Evolutionary conservation across 192 early-diverging fungal species (phyloP).

Genomic region (Backusella sp.): DNA sequence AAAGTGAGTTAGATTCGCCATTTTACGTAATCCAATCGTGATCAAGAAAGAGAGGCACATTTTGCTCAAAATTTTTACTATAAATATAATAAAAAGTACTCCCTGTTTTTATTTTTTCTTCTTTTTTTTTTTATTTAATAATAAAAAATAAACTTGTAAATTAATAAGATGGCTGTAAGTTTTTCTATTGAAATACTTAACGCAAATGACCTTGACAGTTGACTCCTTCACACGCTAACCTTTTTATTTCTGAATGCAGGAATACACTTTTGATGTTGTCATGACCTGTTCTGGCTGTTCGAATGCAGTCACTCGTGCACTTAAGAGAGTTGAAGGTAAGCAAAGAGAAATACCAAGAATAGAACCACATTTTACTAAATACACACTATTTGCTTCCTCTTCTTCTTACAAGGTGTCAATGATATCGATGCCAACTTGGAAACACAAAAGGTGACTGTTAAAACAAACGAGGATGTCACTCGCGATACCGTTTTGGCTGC

Average conservation of each 20-base stretch:
- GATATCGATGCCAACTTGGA: background rate
- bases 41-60: background rate
- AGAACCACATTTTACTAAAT: too few relatives aligned
- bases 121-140: background rate
- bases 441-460: conserved; percentile 7
- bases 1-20: background rate
- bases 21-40: background rate
- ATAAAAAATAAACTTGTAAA: background rate
- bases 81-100: background rate
- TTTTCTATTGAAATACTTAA: background rate
- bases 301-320: conserved; percentile 68
- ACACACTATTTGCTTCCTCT: too few relatives aligned
- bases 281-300: conserved; percentile 82
- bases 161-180: background rate
- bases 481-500: conserved; percentile 2
- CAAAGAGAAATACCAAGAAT: too few relatives aligned
- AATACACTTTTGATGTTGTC: conserved; percentile 73
- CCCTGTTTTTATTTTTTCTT: background rate
- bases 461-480: background rate
- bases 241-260: conserved; percentile 16
- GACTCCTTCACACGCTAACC: background rate
- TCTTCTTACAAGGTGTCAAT: background rate
- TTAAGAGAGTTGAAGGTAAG: conserved; percentile 57
- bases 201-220: background rate
- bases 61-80: background rate